Conservation (phyloP, 257 asterid species). For the Solanum dulcamara region DNA sequence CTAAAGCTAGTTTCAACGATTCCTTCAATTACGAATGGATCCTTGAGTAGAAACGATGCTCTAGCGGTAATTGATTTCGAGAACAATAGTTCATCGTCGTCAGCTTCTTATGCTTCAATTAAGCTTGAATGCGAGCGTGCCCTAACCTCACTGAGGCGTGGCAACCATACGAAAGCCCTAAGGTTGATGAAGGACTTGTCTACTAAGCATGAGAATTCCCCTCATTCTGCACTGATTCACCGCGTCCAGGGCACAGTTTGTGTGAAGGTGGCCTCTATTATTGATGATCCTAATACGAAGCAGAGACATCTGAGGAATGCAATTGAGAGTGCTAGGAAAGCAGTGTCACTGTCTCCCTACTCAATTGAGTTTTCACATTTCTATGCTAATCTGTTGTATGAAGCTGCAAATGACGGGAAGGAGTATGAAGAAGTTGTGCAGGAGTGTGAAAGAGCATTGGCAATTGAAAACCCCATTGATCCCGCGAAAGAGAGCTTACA, state of each 20-base stretch:
- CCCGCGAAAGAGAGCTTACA: constrained; percentile 83
- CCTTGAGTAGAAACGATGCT: background rate
- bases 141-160: constrained; percentile 45
- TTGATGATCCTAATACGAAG: constrained; percentile 54
- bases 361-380: constrained; percentile 76
- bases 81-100: background rate
- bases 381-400: constrained; percentile 67
- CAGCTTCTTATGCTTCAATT: constrained; percentile 24
- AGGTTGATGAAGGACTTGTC: constrained; percentile 69
- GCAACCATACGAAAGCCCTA: constrained; percentile 62
- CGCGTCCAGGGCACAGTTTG: constrained; percentile 74
- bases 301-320: constrained; percentile 66
- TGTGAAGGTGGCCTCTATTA: constrained; percentile 46
- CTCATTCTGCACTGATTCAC: constrained; percentile 44
- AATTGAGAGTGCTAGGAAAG: constrained; percentile 56
- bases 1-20: background rate
- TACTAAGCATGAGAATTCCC: constrained; percentile 41
- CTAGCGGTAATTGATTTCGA: background rate
- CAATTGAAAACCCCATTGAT: constrained; percentile 67
- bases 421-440: constrained; percentile 75
- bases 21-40: background rate
- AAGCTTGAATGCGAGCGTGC: constrained; percentile 66
- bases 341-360: constrained; percentile 41
- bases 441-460: constrained; percentile 76
- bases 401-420: constrained; percentile 51